Percentiles rank a stretch among this genome's conserved stretches.
Evolutionary conservation across 352 stramenopile species (phyloP).

Genomic region (Phytophthora niederhauseri): DNA sequence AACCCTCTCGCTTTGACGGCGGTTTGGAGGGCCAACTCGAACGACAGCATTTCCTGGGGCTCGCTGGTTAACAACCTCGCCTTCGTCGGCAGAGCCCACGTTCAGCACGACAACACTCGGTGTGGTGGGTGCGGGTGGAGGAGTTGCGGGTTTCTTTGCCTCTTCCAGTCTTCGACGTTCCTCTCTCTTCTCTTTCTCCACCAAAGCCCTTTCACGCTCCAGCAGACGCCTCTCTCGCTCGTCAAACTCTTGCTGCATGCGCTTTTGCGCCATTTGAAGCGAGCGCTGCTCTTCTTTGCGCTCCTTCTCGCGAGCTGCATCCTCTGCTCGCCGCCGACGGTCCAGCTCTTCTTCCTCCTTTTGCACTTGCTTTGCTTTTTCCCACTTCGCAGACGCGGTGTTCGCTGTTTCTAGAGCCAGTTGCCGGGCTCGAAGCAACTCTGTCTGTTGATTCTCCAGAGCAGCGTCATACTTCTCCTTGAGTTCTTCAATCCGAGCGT

Average conservation of each 20-base stretch:
- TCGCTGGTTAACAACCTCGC: constrained; percentile 25
- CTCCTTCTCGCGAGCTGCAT: constrained; percentile 39
- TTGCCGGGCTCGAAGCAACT: constrained; percentile 58
- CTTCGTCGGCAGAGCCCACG: constrained; percentile 45
- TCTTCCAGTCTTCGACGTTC: constrained; percentile 30
- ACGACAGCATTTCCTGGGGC: constrained; percentile 18
- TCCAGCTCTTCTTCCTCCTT: constrained; percentile 55
- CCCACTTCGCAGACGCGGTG: constrained; percentile 51
- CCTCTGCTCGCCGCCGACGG: constrained; percentile 34
- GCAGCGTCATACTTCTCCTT: constrained; percentile 76
- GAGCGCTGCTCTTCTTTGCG: constrained; percentile 47
- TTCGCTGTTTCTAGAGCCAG: constrained; percentile 55
- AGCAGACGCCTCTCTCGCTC: constrained; percentile 56
- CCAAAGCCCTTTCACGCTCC: constrained; percentile 51
- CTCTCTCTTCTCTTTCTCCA: constrained; percentile 52
- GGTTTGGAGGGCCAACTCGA: constrained; percentile 18
- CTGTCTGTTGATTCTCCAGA: constrained; percentile 60
- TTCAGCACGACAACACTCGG: constrained; percentile 72
- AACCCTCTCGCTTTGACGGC: constrained; percentile 33
- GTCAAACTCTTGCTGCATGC: constrained; percentile 57
- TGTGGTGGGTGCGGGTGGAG: constrained; percentile 12
- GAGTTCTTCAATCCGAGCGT: constrained; percentile 66
- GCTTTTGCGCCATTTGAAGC: constrained; percentile 40
- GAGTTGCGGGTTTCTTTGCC: constrained; percentile 15
- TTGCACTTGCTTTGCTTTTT: constrained; percentile 43